Evolutionary conservation across 139 green algal species (phyloP), one percentile per base, ranked within the genome.

Genomic region (Pseudopediastrum boryanum): DNA sequence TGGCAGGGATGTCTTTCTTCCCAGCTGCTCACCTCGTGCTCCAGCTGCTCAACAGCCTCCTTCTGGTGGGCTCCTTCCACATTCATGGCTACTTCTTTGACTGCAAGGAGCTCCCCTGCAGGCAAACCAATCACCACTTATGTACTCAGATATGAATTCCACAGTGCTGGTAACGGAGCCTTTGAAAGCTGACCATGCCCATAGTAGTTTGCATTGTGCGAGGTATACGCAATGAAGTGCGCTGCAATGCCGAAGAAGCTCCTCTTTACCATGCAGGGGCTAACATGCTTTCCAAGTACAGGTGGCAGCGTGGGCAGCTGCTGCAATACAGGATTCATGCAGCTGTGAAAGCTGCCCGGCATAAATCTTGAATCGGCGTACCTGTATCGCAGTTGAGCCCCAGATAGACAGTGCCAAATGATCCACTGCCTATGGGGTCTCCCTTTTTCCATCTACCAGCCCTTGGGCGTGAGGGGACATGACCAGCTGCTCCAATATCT

Each of bases 381-480:
- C 82, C 96, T 0, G 89, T 97, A 44, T 95, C 92, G 33, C 96
- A 88, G 84, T 97, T 93, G 44, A 98, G 84, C 5, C 89, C 95
- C 56, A 94, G 75, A 27, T 96, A 81, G 12, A 93, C 96, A 16
- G 83, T 85, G 27, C 96, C 96, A 85, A 96, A 99, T 2, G 94
- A 95, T 39, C 96, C 96, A 42, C 87, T 83, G 2, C 96, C 96
- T 4, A 99, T 92, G n/a, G 96, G 87, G 61, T 97, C 90, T 25
- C 96, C 96, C 33, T 84, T 83, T 27, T 85, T 90, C 95, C 95
- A 99, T 23, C 83, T 88, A 2, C 68, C 59, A 2, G 83, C 78
- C 71, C 84, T 82, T n/a, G 65, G 71, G n/a, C 68, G 75, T 25
- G 58, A n/a, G 8, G 59, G 33, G 35, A 74, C 74, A n/a, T n/a